Evolutionary conservation across 345 rosid genomes (phyloP).

Genomic region (Turritis glabra): DNA sequence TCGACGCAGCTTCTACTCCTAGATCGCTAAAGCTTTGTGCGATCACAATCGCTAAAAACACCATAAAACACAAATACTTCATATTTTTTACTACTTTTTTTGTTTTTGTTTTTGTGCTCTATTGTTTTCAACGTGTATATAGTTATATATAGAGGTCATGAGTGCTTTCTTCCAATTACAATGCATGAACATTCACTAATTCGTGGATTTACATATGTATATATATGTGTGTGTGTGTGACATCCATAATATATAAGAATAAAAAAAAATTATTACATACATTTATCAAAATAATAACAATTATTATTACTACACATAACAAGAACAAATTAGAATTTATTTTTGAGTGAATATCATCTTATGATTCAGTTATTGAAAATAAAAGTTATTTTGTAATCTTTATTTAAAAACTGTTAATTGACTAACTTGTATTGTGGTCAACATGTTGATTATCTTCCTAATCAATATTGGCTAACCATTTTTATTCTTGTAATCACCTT

Average conservation of each 20-base stretch:
- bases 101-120: conserved; percentile 4
- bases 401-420: neutral
- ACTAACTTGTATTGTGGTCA: neutral
- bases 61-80: conserved; percentile 22
- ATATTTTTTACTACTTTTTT: neutral
- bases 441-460: neutral
- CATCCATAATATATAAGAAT: neutral
- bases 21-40: conserved; percentile 16
- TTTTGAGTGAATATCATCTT: neutral
- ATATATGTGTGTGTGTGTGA: no score
- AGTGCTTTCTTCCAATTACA: conserved; percentile 17
- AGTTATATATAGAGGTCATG: neutral
- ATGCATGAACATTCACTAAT: conserved; percentile 19
- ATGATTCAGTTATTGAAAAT: neutral
- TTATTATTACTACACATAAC: neutral
- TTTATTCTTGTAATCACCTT: neutral
- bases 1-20: conserved; percentile 18
- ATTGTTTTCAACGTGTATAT: conserved; percentile 2
- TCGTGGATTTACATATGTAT: neutral
- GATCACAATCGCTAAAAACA: conserved; percentile 25
- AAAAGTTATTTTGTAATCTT: neutral
- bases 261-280: neutral
- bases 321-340: neutral
- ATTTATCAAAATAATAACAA: neutral
- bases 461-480: neutral